Conservation (phyloP, 305 asterid species). For the Fraxinus albicans region DNA sequence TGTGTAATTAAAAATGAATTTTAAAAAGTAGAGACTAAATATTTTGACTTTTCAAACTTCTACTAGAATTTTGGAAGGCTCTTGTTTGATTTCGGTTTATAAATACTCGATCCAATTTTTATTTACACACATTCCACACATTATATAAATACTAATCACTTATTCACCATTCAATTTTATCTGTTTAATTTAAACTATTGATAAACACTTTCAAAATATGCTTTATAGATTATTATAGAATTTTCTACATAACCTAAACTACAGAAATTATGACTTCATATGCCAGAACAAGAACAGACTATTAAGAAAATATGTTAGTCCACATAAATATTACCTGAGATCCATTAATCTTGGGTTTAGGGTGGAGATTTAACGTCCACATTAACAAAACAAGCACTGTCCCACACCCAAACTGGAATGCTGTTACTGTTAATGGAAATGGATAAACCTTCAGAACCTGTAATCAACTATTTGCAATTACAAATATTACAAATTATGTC, state of each 20-base stretch:
- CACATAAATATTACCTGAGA: slow-evolving; percentile 51
- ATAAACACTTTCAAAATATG: neutral
- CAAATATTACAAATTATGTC: neutral
- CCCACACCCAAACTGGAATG: slow-evolving; percentile 85
- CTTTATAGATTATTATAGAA: neutral
- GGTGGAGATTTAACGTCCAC: slow-evolving; percentile 81
- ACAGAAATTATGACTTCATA: neutral
- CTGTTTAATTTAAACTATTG: too few species aligned
- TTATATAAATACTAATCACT: too few species aligned
- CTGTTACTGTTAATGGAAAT: slow-evolving; percentile 75
- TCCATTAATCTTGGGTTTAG: slow-evolving; percentile 57
- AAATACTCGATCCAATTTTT: too few species aligned
- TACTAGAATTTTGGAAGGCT: too few species aligned
- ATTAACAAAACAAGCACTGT: slow-evolving; percentile 49
- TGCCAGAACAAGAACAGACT: neutral
- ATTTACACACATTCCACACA: too few species aligned
- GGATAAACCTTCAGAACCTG: slow-evolving; percentile 78
- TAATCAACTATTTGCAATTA: neutral
- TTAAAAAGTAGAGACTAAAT: too few species aligned
- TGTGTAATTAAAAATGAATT: too few species aligned
- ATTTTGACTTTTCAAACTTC: neutral
- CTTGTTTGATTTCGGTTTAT: too few species aligned
- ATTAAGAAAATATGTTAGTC: neutral
- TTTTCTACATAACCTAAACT: neutral
- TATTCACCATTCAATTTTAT: too few species aligned